Conservation (phyloP, 2,329 filamentous ascomycete species). For the Aspergillus phoenicis region DNA sequence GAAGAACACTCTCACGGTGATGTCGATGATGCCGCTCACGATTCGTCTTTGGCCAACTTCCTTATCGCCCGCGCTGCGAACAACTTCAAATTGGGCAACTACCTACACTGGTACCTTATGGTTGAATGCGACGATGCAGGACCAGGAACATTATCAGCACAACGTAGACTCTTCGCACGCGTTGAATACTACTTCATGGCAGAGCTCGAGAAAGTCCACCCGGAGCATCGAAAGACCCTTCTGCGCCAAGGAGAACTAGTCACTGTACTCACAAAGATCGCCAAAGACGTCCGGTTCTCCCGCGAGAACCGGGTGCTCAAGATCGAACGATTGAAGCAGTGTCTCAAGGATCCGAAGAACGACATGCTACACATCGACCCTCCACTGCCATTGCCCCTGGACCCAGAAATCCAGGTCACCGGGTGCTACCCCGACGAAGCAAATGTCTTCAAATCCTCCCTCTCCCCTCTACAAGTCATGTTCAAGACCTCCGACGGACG, state of each 20-base stretch:
- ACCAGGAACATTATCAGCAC: constrained; percentile 70
- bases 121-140: constrained; percentile 89
- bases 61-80: constrained; percentile 83
- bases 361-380: constrained; percentile 82
- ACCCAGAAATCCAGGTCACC: constrained; percentile 77
- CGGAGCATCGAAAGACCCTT: constrained; percentile 73
- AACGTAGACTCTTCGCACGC: constrained; percentile 84
- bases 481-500: constrained; percentile 79
- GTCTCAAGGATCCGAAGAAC: constrained; percentile 84
- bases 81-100: constrained; percentile 90
- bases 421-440: constrained; percentile 83
- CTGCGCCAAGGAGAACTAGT: constrained; percentile 88
- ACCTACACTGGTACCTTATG: constrained; percentile 98
- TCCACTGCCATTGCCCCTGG: constrained; percentile 82
- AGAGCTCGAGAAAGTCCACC: constrained; percentile 74
- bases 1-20: constrained; percentile 71
- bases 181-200: constrained; percentile 97
- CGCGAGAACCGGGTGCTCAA: constrained; percentile 78
- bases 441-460: constrained; percentile 91
- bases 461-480: constrained; percentile 86
- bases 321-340: constrained; percentile 80
- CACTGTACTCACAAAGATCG: constrained; percentile 82
- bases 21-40: constrained; percentile 64
- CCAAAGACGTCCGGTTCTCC: constrained; percentile 81
- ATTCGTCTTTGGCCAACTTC: constrained; percentile 87